phyloP scores from a whole-genome alignment of 441 rosid species.

The Iberis amara region DNA sequence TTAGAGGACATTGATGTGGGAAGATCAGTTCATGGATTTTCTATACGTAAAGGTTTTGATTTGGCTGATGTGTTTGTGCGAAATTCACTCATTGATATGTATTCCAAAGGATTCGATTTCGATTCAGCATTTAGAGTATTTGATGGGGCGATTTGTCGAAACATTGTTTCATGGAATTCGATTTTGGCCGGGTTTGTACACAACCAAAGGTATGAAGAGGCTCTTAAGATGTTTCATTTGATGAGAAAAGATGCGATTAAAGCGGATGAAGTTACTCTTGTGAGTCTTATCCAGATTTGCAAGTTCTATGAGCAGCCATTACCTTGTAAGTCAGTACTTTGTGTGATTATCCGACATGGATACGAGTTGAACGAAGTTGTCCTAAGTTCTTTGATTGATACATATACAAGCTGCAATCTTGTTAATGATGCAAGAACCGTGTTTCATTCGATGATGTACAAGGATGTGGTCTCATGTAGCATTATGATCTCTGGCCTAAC shows the following conservation, averaged over 20 bases:
- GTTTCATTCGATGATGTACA: constrained; percentile 30
- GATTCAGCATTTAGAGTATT: constrained; percentile 42
- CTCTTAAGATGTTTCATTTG: constrained; percentile 33
- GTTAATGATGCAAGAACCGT: constrained; percentile 36
- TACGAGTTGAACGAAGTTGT: constrained; percentile 36
- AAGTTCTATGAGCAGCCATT: constrained; percentile 40
- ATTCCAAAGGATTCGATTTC: constrained; percentile 40
- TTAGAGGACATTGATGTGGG: constrained; percentile 33
- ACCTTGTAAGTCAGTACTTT: constrained; percentile 51
- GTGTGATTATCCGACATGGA: constrained; percentile 37
- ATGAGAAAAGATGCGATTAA: constrained; percentile 35
- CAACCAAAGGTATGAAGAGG: constrained; percentile 39
- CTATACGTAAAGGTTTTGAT: constrained; percentile 39
- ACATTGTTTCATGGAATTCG: constrained; percentile 54
- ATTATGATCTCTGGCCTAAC: constrained; percentile 49
- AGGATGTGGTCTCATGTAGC: constrained; percentile 53
- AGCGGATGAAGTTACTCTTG: constrained; percentile 45
- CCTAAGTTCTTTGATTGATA: constrained; percentile 50
- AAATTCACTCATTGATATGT: constrained; percentile 53
- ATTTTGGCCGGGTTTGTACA: constrained; percentile 44
- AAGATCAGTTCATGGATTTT: constrained; percentile 43
- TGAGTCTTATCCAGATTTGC: constrained; percentile 45
- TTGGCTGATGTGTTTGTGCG: constrained; percentile 36
- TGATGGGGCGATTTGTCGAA: constrained; percentile 31
- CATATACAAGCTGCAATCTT: constrained; percentile 47